A percentile compares a stretch with the other conserved stretches of the same genome.
Conservation (phyloP, 352 stramenopile species). For the Globisporangium recalcitrans region DNA sequence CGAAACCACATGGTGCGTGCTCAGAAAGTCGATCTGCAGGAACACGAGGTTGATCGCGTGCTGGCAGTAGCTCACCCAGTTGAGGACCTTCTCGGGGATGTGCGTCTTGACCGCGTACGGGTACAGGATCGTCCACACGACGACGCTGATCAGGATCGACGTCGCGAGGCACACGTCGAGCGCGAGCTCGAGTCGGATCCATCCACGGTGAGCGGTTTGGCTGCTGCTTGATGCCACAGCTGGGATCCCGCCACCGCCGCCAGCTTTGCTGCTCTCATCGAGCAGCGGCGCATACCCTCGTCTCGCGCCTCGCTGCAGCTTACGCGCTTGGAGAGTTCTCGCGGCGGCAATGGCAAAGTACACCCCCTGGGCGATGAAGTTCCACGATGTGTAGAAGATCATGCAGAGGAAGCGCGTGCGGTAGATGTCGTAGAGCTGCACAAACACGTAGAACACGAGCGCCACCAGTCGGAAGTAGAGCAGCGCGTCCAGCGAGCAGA, state of each 20-base stretch:
- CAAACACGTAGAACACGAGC: conserved; percentile 44
- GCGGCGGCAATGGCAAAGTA: conserved; percentile 47
- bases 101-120: conserved; percentile 49
- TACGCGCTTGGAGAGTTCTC: conserved; percentile 23
- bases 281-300: conserved; percentile 31
- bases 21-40: conserved; percentile 61
- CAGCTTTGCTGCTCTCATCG: conserved; percentile 29
- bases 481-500: conserved; percentile 38
- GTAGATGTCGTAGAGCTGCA: conserved; percentile 59
- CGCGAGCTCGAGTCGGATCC: conserved; percentile 54
- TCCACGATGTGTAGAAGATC: conserved; percentile 84
- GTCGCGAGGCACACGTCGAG: conserved; percentile 63
- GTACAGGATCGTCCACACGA: conserved; percentile 76
- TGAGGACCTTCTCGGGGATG: conserved; percentile 51
- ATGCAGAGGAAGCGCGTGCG: conserved; percentile 45
- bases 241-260: conserved; percentile 6
- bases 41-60: conserved; percentile 68
- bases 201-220: conserved; percentile 25
- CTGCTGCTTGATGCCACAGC: conserved; percentile 1
- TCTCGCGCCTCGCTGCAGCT: conserved; percentile 18
- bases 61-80: conserved; percentile 77
- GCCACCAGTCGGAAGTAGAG: conserved; percentile 31
- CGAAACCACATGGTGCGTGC: conserved; percentile 46
- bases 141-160: conserved; percentile 59
- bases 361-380: conserved; percentile 64